Base-by-base conservation (phyloP, 306 rosid species). In the Phaseolus lunatus region DNA sequence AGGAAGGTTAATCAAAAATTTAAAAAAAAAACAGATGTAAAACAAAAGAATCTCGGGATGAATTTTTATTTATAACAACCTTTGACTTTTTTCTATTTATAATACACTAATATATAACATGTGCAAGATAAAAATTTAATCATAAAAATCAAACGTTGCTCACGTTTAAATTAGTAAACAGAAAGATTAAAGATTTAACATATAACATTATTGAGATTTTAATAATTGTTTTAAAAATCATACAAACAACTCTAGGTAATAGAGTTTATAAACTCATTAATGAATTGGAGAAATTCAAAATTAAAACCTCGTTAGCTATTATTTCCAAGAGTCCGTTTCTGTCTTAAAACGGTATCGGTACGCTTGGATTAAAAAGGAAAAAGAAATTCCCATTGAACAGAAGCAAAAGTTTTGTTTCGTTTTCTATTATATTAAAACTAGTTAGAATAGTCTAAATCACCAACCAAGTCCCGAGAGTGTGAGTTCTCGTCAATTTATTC, bases 1-100 rank as follows among this genome's bases (percentile, higher is more conserved):
- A 76, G 67, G 4, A 20, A 64, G 64, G 57, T 50, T 54, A 63
- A 31, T 57, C 37, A 37, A 66, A 65, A 20, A n/a, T n/a, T n/a
- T 75, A 8, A 54, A 23, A 9, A 8, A 44, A 35, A 9, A 66
- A 57, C 56, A 19, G 23, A 54, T 18, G 5, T 16, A 0, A 24
- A 3, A 15, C 9, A 31, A 62, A 3, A n/a, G 27, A 43, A 19
- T 18, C 0, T 18, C 4, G 4, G 57, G 57, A 50, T 18, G 22
- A n/a, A 2, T 50, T 18, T 50, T 7, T n/a, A 16, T 48, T 48
- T 15, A 50, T 50, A 50, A 18, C 18, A 18, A 50, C 20, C 9
- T 49, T 18, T 50, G 9, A 7, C 13, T 50, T 50, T 7, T n/a
- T 18, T 54, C 5, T 24, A 2, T 10, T 56, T 4, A 4, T 56